A percentile compares a stretch with the other conserved stretches of the same genome.
Conservation (phyloP, 176 grass and related monocot genomes). For the Eremochloa ophiuroides region DNA sequence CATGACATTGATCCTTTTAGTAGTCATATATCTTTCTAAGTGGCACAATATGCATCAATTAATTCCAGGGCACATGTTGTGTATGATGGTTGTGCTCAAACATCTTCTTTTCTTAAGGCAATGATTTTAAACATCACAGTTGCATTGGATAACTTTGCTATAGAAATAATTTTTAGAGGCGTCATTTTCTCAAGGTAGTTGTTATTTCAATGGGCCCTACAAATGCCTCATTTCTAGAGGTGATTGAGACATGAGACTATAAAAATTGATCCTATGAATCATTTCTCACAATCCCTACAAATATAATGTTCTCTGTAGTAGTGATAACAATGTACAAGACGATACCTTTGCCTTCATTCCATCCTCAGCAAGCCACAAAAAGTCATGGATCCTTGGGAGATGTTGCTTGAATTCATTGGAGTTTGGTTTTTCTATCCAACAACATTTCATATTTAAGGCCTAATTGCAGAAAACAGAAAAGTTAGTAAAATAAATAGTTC, state of each 20-base stretch:
- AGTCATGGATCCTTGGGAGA: slow-evolving; percentile 54
- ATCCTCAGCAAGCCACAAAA: slow-evolving; percentile 54
- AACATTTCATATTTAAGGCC: slow-evolving; percentile 62
- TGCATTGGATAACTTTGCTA: background rate
- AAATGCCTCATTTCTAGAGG: too few relatives aligned
- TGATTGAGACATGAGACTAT: background rate
- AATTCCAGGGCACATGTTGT: too few relatives aligned
- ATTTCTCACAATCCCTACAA: background rate
- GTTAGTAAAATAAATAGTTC: background rate
- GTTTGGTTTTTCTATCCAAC: slow-evolving; percentile 63
- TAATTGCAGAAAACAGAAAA: background rate
- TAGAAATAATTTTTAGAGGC: background rate
- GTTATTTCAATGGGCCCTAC: too few relatives aligned
- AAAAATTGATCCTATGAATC: background rate
- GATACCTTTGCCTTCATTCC: slow-evolving; percentile 60
- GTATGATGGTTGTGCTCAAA: too few relatives aligned
- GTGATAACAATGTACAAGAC: background rate
- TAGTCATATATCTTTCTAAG: too few relatives aligned
- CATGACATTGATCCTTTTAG: too few relatives aligned
- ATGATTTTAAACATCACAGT: too few relatives aligned
- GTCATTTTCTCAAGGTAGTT: background rate
- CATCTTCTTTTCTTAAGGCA: too few relatives aligned
- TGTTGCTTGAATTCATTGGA: slow-evolving; percentile 55
- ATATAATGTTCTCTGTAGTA: background rate
- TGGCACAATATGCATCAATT: too few relatives aligned